Percentiles rank a stretch among this genome's conserved stretches.
Conservation (phyloP, 2,329 filamentous ascomycete genomes). For the Ceratocystis papillata region DNA sequence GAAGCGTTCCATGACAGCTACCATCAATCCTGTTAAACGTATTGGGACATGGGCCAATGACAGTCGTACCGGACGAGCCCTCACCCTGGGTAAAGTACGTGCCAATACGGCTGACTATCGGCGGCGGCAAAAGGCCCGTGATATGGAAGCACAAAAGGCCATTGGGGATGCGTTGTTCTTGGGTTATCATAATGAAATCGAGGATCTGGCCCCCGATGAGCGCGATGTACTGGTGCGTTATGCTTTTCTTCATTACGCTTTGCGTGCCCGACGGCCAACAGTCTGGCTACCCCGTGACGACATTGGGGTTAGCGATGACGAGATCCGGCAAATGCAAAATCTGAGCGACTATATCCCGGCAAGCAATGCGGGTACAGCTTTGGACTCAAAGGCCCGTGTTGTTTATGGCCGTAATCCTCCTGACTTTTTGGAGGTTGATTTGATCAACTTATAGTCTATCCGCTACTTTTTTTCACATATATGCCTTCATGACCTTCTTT, state of each 20-base stretch:
- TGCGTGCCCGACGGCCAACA: constrained; percentile 72
- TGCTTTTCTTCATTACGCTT: constrained; percentile 81
- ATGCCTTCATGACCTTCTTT: constrained; percentile 11
- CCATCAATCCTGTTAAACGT: constrained; percentile 39
- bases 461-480: background rate
- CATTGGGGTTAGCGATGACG: constrained; percentile 81
- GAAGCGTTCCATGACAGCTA: constrained; percentile 25
- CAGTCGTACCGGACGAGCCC: constrained; percentile 25
- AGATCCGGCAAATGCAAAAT: constrained; percentile 64
- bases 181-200: constrained; percentile 82
- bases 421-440: constrained; percentile 77
- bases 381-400: constrained; percentile 73
- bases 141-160: constrained; percentile 60
- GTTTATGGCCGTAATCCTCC: constrained; percentile 78
- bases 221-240: constrained; percentile 74
- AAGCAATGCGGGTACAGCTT: constrained; percentile 79
- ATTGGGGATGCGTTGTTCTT: constrained; percentile 77
- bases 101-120: constrained; percentile 40
- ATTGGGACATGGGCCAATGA: constrained; percentile 39
- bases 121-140: constrained; percentile 41
- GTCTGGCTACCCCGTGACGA: constrained; percentile 93
- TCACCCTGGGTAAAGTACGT: constrained; percentile 23
- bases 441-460: constrained; percentile 59
- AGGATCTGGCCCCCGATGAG: constrained; percentile 84
- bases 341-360: constrained; percentile 82